Percentiles rank a stretch among this genome's conserved stretches.
Conservation (phyloP, 495 filamentous ascomycete genomes). For the Xylaria longipes region DNA sequence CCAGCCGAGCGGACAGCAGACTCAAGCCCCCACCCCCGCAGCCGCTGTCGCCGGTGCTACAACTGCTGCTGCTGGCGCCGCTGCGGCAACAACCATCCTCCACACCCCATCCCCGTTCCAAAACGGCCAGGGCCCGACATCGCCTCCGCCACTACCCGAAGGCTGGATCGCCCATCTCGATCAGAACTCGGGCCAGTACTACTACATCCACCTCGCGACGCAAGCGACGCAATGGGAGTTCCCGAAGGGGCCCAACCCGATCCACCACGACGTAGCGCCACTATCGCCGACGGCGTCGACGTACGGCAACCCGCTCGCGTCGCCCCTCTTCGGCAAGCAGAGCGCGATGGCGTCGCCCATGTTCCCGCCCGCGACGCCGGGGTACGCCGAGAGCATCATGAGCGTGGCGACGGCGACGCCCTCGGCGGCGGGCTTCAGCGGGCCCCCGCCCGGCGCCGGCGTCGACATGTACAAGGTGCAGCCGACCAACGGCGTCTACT, state of each 20-base stretch:
- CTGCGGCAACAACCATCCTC: slow-evolving; percentile 29
- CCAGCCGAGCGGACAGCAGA: slow-evolving; percentile 50
- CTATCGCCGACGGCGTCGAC: slow-evolving; percentile 81
- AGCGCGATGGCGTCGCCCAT: slow-evolving; percentile 76
- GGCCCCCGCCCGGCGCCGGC: slow-evolving; percentile 84
- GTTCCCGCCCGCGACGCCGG: slow-evolving; percentile 72
- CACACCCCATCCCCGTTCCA: slow-evolving; percentile 56
- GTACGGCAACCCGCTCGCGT: slow-evolving; percentile 77
- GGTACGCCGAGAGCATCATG: slow-evolving; percentile 77
- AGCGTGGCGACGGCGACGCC: slow-evolving; percentile 78
- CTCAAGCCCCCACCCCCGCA: slow-evolving; percentile 36
- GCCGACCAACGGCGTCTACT: slow-evolving; percentile 97
- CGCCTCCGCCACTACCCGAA: slow-evolving; percentile 91
- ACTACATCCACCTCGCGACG: slow-evolving; percentile 96
- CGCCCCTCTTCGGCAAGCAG: slow-evolving; percentile 75
- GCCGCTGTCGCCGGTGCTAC: slow-evolving; percentile 10
- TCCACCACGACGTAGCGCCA: slow-evolving; percentile 77
- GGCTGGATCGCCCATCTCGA: slow-evolving; percentile 99
- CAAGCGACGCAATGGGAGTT: slow-evolving; percentile 99
- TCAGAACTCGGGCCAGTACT: slow-evolving; percentile 94
- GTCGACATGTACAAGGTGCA: slow-evolving; percentile 91
- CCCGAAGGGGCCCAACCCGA: slow-evolving; percentile 86
- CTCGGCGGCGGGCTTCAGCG: slow-evolving; percentile 72
- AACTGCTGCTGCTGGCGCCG: neutral
- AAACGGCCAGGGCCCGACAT: slow-evolving; percentile 67